Percentiles rank a stretch among this genome's conserved stretches.
These are phyloP conservation scores for Ogataea henricii DNA, from an alignment of 805 yeast species.

Conservation along the genomic window DNA sequence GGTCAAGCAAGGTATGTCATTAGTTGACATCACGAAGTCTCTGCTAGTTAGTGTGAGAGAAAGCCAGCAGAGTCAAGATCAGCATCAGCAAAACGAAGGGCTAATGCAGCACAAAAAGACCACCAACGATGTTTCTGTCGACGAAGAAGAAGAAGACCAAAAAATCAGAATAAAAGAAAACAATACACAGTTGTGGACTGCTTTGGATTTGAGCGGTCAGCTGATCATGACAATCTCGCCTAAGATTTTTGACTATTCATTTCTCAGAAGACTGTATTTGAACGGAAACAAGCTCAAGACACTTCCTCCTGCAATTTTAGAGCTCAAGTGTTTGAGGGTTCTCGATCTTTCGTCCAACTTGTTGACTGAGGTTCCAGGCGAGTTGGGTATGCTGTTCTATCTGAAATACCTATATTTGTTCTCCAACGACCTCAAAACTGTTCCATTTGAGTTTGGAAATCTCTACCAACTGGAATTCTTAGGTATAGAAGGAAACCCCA, in stretches of 20 bases:
- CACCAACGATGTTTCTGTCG: conserved; percentile 37
- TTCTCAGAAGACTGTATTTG: conserved; percentile 82
- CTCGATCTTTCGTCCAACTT: conserved; percentile 83
- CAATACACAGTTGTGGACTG: conserved; percentile 90
- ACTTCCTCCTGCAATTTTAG: conserved; percentile 68
- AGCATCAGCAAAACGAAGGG: conserved; percentile 36
- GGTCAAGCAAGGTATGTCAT: conserved; percentile 34
- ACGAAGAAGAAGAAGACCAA: conserved; percentile 68
- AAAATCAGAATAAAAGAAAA: conserved; percentile 58
- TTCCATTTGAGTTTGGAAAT: conserved; percentile 87
- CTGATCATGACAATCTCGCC: conserved; percentile 71
- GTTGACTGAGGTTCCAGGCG: conserved; percentile 73
- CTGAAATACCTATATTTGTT: conserved; percentile 82
- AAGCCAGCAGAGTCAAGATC: conserved; percentile 27
- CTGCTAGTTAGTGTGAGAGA: conserved; percentile 37
- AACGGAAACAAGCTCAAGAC: conserved; percentile 77
- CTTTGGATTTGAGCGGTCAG: conserved; percentile 89
- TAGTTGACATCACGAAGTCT: conserved; percentile 44
- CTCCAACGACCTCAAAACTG: conserved; percentile 73
- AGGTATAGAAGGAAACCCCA: conserved; percentile 92
- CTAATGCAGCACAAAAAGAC: conserved; percentile 41
- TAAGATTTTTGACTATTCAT: conserved; percentile 75
- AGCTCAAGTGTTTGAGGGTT: conserved; percentile 72
- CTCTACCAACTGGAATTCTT: conserved; percentile 80
- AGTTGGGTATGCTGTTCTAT: conserved; percentile 79